These are phyloP conservation scores for Handroanthus guayacan DNA, from an alignment of 257 asterid species.

Conservation along the genomic window DNA sequence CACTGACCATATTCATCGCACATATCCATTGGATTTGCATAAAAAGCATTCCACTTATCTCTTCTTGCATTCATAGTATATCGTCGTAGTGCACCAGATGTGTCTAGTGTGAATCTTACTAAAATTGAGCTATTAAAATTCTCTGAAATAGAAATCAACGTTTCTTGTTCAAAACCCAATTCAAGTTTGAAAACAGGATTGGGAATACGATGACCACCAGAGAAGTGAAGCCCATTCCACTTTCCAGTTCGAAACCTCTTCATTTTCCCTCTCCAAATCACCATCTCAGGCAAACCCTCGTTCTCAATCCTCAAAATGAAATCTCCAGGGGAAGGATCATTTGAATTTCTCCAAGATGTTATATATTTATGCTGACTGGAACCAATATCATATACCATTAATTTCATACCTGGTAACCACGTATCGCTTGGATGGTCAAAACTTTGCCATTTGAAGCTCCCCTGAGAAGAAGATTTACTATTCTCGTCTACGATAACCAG, in stretches of 20 bases:
- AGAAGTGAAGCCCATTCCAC: too few relatives aligned
- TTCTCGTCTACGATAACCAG: conserved; percentile 35
- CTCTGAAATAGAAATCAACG: background rate
- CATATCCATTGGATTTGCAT: background rate
- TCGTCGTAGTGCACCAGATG: conserved; percentile 4
- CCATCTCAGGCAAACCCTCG: conserved; percentile 40
- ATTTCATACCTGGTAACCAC: conserved; percentile 40
- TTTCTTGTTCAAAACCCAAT: too few relatives aligned
- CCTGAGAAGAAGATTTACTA: background rate
- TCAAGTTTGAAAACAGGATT: too few relatives aligned
- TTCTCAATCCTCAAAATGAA: conserved; percentile 32
- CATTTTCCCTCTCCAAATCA: too few relatives aligned
- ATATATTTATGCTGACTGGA: conserved; percentile 18
- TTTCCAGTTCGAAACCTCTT: too few relatives aligned
- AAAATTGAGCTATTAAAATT: conserved; percentile 15
- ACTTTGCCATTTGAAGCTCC: conserved; percentile 44
- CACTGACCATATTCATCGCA: conserved; percentile 25
- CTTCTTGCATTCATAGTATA: conserved; percentile 22
- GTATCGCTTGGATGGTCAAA: conserved; percentile 49
- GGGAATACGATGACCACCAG: too few relatives aligned
- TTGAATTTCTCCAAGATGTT: conserved; percentile 45
- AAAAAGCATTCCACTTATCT: conserved; percentile 26
- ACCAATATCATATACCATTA: conserved; percentile 21
- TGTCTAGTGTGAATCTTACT: conserved; percentile 22
- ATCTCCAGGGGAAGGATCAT: conserved; percentile 52